Conservation (phyloP, 805 yeast species). For the Cyberlindnera galapagoensis region DNA sequence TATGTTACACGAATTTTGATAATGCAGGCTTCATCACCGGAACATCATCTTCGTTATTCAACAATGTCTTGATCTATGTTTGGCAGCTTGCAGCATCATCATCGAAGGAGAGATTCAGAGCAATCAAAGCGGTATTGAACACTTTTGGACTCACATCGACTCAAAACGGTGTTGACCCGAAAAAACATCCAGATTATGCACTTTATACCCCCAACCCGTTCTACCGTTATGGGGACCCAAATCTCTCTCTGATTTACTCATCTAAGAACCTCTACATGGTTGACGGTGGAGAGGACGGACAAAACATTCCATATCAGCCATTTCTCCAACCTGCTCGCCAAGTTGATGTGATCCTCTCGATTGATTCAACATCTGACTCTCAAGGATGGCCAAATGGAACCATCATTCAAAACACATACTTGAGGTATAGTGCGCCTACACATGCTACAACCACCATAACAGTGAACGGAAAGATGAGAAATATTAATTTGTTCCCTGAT, state of each 20-base stretch:
- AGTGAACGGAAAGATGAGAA: slow-evolving; percentile 28
- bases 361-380: slow-evolving; percentile 49
- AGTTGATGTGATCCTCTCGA: slow-evolving; percentile 59
- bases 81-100: slow-evolving; percentile 29
- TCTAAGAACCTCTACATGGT: slow-evolving; percentile 39
- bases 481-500: slow-evolving; percentile 51
- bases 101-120: slow-evolving; percentile 24
- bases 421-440: slow-evolving; percentile 16
- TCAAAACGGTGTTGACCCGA: slow-evolving; percentile 27
- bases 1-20: slow-evolving; percentile 50
- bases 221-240: slow-evolving; percentile 24
- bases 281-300: slow-evolving; percentile 79
- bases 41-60: slow-evolving; percentile 59
- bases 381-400: slow-evolving; percentile 57
- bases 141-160: slow-evolving; percentile 38
- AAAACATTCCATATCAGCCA: slow-evolving; percentile 65
- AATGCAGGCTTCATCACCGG: slow-evolving; percentile 55
- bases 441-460: slow-evolving; percentile 26
- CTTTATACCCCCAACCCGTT: slow-evolving; percentile 60
- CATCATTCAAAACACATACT: slow-evolving; percentile 31
- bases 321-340: slow-evolving; percentile 54
- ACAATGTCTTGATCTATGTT: slow-evolving; percentile 38
- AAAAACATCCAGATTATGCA: slow-evolving; percentile 51
- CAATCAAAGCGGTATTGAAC: slow-evolving; percentile 32
- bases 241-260: slow-evolving; percentile 17